Evolutionary conservation across 2,329 filamentous ascomycete genomes (phyloP), one percentile per base, ranked within the genome.

Genomic region (Microcera coccophila): DNA sequence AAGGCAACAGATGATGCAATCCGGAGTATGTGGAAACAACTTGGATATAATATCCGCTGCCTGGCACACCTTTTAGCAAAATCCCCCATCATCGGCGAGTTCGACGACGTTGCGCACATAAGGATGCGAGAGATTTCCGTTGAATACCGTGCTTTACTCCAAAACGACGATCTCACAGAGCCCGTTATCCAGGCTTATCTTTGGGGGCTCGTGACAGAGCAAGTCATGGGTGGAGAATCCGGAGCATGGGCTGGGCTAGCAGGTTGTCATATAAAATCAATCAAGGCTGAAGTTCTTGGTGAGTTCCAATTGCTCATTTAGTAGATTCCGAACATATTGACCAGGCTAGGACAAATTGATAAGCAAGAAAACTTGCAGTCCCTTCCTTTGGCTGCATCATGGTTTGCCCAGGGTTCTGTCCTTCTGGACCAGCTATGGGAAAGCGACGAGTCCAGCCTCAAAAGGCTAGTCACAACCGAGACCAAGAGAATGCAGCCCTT

Each of bases 1-100:
- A 59, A 59, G 24, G 2, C 19, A 12, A 44, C 45, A 0, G 58
- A 60, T 3, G 38, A 47, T 12, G 15, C 12, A 0, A 38, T 61
- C 2, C 3, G 4, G 1, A 26, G 20, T 7, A 38, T 48, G 4
- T 61, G 53, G 58, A 46, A 24, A 3, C 26, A 36, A 4, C 36
- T 61, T 4, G 1, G 8, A 3, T 60, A 52, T 20, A 54, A 47
- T 12, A 51, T 59, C 1, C 38, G 38, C 3, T 33, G 12, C 0
- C 8, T 61, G 2, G 49, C 47, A 3, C 15, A 9, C 1, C 3
- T 4, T 1, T 8, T 60, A 2, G 5, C 20, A 4, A 18, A 21
- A 1, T 0, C 12, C 9, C 11, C 22, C 1, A 11, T 17, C 5
- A 18, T 1, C 0, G 18, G 3, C 4, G 8, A 9, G 0, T 14